These are phyloP conservation scores for Lasiodiplodia hormozganensis DNA, from an alignment of 2,329 filamentous ascomycete genomes.

Conservation along the genomic window DNA sequence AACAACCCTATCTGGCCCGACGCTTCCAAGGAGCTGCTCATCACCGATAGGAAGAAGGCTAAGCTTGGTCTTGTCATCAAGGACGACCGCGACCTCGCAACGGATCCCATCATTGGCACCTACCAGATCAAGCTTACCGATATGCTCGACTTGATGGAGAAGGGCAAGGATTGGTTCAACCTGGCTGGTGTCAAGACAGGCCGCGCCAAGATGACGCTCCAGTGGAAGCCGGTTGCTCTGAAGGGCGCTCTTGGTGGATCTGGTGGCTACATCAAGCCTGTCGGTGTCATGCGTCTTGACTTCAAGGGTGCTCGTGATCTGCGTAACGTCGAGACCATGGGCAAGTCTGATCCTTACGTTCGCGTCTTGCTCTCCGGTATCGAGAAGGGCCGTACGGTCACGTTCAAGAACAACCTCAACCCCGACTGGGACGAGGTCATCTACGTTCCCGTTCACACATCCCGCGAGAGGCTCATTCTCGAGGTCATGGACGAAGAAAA, in stretches of 20 bases:
- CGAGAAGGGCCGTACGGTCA: slow-evolving; percentile 90
- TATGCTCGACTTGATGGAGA: slow-evolving; percentile 86
- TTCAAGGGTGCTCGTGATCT: slow-evolving; percentile 83
- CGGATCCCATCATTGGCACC: slow-evolving; percentile 84
- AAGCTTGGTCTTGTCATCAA: slow-evolving; percentile 93
- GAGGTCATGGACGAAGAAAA: slow-evolving; percentile 98
- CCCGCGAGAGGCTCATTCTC: slow-evolving; percentile 81
- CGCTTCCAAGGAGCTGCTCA: slow-evolving; percentile 89
- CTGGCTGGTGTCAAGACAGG: slow-evolving; percentile 81
- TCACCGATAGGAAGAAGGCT: slow-evolving; percentile 90
- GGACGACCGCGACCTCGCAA: slow-evolving; percentile 85
- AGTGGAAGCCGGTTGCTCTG: slow-evolving; percentile 95
- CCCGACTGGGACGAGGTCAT: slow-evolving; percentile 96
- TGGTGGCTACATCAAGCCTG: slow-evolving; percentile 88
- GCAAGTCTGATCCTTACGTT: slow-evolving; percentile 95
- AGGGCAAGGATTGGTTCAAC: slow-evolving; percentile 97
- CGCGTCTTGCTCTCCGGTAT: slow-evolving; percentile 89
- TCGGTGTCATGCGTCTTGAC: slow-evolving; percentile 94
- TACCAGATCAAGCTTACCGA: slow-evolving; percentile 97
- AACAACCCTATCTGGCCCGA: slow-evolving; percentile 98
- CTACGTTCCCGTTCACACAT: slow-evolving; percentile 87
- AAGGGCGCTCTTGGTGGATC: slow-evolving; percentile 78
- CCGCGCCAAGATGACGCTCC: slow-evolving; percentile 85
- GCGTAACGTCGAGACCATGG: slow-evolving; percentile 91
- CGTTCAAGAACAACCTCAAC: slow-evolving; percentile 93